Base-by-base conservation (phyloP, 1,284 basidiomycete species). In the Malassezia yamatoensis region DNA sequence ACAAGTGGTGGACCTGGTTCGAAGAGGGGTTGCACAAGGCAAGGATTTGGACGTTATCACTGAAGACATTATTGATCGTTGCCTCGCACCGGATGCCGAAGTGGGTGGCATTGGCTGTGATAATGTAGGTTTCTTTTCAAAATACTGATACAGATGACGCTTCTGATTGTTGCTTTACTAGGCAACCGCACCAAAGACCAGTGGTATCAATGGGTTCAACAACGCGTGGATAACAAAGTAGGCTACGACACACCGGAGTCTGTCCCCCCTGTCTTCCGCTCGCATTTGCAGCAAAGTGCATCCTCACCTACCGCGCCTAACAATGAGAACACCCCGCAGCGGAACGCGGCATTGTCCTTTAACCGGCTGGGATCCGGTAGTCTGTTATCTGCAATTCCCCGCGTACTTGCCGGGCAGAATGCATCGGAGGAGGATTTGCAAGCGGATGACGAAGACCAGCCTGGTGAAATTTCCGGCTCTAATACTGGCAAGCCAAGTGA, bases 61-160 rank as follows among this genome's bases (percentile, higher is more conserved):
- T 69, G 90, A 96, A 75, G 82, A 85, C 66, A 83, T 96, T 67
- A 94, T 94, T 78, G 87, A 90, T 62, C 85, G 86, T 63, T 98
- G 94, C 75, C 81, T 96, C 44, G 91, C 94, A 11, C 90, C 91
- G 1, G 89, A 96, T 74, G 87, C 88, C 2, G 86, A 87, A 44
- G 87, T 87, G 39, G 89, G 88, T 42, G 93, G 94, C 15, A 88
- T 96, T 60, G 94, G 94, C 20, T 96, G 91, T 74, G 94, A 99
- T 79, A 98, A 99, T 79, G 41, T n/a, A n/a, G n/a, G n/a, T n/a
- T n/a, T n/a, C n/a, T n/a, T n/a, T n/a, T n/a, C n/a, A n/a, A n/a
- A n/a, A n/a, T n/a, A n/a, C 32, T 15, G 21, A 16, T 32, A 12
- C 41, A 43, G 41, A 99, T 99, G 94, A 98, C 94, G 0, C 80